Percentiles rank a stretch among this genome's conserved stretches.
Conservation (phyloP, 352 stramenopile species). For the Phytophthora pseudosyringae region DNA sequence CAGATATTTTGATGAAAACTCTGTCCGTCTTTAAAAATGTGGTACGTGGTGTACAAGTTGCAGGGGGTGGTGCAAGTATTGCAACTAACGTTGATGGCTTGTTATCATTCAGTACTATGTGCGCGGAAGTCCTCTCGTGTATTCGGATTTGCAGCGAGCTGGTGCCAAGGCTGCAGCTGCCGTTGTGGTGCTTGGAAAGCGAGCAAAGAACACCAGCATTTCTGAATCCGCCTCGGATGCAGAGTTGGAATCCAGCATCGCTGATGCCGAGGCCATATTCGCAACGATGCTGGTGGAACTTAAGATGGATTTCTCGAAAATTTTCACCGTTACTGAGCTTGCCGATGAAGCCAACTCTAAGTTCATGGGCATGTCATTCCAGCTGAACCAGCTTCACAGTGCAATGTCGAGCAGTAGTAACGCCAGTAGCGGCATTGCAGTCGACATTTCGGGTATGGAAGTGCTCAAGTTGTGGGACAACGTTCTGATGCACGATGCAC, state of each 20-base stretch:
- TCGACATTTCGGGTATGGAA: conserved; percentile 29
- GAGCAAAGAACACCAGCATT: conserved; percentile 46
- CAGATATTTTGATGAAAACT: conserved; percentile 50
- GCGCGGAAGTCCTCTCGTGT: conserved; percentile 76
- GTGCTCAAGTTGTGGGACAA: conserved; percentile 73
- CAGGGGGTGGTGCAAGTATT: background rate
- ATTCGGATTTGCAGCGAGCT: conserved; percentile 79
- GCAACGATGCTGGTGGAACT: conserved; percentile 87
- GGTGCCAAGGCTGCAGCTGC: conserved; percentile 79
- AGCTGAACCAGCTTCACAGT: conserved; percentile 46
- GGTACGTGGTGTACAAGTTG: conserved; percentile 43
- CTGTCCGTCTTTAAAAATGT: conserved; percentile 68
- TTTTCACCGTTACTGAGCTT: conserved; percentile 89
- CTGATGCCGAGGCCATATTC: conserved; percentile 86
- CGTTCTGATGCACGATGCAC: conserved; percentile 64
- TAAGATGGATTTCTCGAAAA: conserved; percentile 86
- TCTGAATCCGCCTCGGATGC: conserved; percentile 37
- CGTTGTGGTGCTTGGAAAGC: conserved; percentile 85
- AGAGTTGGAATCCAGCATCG: conserved; percentile 75
- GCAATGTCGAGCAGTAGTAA: background rate
- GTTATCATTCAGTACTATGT: conserved; percentile 70
- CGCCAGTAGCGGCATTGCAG: conserved; percentile 4
- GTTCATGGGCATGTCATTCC: conserved; percentile 83
- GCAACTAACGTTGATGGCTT: background rate
- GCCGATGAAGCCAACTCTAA: conserved; percentile 88